These are phyloP conservation scores for Artemisia princeps DNA, from an alignment of 140 eudicot species.

Conservation along the genomic window DNA sequence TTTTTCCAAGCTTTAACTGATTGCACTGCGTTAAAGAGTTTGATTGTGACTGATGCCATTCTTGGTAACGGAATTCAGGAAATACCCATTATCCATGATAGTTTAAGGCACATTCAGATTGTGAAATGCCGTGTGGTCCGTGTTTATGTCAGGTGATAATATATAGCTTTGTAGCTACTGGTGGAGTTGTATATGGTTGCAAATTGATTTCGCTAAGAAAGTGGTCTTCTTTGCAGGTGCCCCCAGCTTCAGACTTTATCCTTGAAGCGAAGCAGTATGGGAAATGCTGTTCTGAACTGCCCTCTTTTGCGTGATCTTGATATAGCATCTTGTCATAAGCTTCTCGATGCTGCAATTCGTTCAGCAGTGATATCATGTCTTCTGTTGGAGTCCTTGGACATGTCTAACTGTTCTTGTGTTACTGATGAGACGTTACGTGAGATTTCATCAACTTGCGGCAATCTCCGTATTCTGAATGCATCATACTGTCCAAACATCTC, in stretches of 20 bases:
- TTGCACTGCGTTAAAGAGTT: constrained; percentile 63
- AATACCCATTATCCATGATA: constrained; percentile 65
- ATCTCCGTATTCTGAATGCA: constrained; percentile 66
- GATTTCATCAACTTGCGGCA: constrained; percentile 50
- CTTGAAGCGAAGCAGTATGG: constrained; percentile 90
- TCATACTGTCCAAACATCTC: constrained; percentile 94
- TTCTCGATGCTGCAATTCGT: constrained; percentile 94
- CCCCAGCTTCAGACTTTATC: constrained; percentile 84
- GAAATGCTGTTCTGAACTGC: constrained; percentile 79
- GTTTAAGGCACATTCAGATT: constrained; percentile 66
- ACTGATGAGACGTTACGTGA: constrained; percentile 90
- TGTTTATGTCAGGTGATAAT: constrained; percentile 63
- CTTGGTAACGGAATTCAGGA: constrained; percentile 89
- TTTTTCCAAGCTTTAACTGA: constrained; percentile 73
- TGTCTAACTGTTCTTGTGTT: constrained; percentile 87
- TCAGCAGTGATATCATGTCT: constrained; percentile 82
- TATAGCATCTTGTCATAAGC: constrained; percentile 96
- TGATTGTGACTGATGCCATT: constrained; percentile 69
- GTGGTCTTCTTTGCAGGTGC: constrained; percentile 52
- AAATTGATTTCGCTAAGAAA: constrained; percentile 16
- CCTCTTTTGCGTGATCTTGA: constrained; percentile 81
- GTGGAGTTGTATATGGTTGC: neutral
- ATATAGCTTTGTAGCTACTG: constrained; percentile 13
- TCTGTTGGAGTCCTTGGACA: constrained; percentile 75
- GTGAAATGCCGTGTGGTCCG: constrained; percentile 89